Percentiles rank a stretch among this genome's conserved stretches.
These are phyloP conservation scores for Aspergillus mulundensis DNA, from an alignment of 495 filamentous ascomycete species.

Conservation along the genomic window DNA sequence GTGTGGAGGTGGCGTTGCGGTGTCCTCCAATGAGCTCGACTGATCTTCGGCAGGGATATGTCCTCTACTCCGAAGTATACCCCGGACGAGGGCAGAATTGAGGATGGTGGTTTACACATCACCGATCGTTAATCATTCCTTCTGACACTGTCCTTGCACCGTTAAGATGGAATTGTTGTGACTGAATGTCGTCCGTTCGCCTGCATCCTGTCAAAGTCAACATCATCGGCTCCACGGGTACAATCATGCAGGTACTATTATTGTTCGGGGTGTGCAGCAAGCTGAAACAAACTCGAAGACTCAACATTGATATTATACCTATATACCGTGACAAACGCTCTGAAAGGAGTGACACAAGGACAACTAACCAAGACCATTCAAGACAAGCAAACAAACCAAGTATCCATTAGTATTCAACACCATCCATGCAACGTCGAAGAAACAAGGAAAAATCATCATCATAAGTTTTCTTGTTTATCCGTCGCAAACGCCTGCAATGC, in stretches of 20 bases:
- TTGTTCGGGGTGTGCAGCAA: too few relatives aligned
- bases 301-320: not conserved
- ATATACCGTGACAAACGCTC: not conserved
- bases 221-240: too few relatives aligned
- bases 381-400: not conserved
- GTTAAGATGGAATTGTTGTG: too few relatives aligned
- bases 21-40: not conserved
- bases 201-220: too few relatives aligned
- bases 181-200: too few relatives aligned
- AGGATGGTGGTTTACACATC: too few relatives aligned
- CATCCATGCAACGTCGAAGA: not conserved
- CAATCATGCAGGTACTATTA: too few relatives aligned
- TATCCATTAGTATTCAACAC: not conserved
- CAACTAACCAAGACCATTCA: not conserved
- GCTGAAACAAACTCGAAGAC: too few relatives aligned
- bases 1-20: not conserved
- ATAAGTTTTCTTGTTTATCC: not conserved
- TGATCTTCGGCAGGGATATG: not conserved
- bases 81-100: too few relatives aligned
- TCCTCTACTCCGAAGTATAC: too few relatives aligned
- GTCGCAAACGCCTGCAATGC: constrained; percentile 7
- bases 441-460: not conserved
- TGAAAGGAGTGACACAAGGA: not conserved
- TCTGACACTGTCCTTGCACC: too few relatives aligned
- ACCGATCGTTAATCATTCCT: too few relatives aligned